Percentiles rank a stretch among this genome's conserved stretches.
Conservation (phyloP, 73 alveolate genomes). For the Urostyla sp. region DNA sequence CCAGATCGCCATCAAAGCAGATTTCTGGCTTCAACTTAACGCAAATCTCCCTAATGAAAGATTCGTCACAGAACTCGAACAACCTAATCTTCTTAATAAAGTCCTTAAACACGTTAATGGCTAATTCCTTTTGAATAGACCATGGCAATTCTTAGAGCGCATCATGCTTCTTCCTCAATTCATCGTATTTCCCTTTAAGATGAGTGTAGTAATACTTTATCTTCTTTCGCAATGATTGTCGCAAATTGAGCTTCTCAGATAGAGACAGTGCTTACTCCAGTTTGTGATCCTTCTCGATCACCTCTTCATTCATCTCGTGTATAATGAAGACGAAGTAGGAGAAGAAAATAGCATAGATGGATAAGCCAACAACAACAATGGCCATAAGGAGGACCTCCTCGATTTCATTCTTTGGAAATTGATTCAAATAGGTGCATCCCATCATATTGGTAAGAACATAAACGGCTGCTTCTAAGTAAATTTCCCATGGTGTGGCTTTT, state of each 20-base stretch:
- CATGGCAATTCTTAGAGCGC: conserved; percentile 61
- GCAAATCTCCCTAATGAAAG: conserved; percentile 59
- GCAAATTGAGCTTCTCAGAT: conserved; percentile 43
- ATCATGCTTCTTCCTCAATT: conserved; percentile 15
- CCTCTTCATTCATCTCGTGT: conserved; percentile 31
- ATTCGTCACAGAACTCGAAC: conserved; percentile 67
- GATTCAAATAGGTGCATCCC: conserved; percentile 65
- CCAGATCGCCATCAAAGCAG: conserved; percentile 40
- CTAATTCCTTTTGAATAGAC: conserved; percentile 60
- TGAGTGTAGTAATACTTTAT: conserved; percentile 58
- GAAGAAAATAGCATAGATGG: conserved; percentile 69
- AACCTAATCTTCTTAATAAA: conserved; percentile 61
- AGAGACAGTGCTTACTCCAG: conserved; percentile 70
- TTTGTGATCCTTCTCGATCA: conserved; percentile 42
- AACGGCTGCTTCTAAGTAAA: conserved; percentile 68
- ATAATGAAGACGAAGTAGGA: conserved; percentile 59
- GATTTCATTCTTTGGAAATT: conserved; percentile 53
- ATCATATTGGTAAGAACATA: conserved; percentile 74
- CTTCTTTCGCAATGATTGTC: conserved; percentile 31
- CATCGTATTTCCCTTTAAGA: conserved; percentile 37
- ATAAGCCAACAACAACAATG: conserved; percentile 66
- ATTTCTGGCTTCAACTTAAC: conserved; percentile 48
- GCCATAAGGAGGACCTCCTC: conserved; percentile 57
- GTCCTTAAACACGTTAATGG: conserved; percentile 53
- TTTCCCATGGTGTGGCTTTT: conserved; percentile 9